Evolutionary conservation across 805 yeast species (phyloP).

Genomic region (Wickerhamomyces kurtzmanii): DNA sequence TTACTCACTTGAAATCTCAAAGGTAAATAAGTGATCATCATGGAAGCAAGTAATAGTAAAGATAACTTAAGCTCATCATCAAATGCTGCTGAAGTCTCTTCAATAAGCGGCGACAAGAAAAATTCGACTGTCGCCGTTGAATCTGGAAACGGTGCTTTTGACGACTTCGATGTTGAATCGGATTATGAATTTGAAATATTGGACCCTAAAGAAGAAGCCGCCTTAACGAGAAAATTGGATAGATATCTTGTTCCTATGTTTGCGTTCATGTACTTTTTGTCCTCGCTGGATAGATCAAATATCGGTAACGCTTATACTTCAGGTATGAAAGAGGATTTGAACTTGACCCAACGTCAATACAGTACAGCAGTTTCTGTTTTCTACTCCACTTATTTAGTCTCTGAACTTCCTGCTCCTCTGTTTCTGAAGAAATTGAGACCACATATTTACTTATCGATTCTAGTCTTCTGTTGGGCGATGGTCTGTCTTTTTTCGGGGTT

Average conservation of each 20-base stretch:
- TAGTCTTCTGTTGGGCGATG: slow-evolving; percentile 20
- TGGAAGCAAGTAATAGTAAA: too few relatives aligned
- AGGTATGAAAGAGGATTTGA: slow-evolving; percentile 38
- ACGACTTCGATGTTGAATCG: too few relatives aligned
- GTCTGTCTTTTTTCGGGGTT: slow-evolving; percentile 21
- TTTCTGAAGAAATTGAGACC: slow-evolving; percentile 18
- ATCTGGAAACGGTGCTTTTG: too few relatives aligned
- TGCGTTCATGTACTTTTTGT: slow-evolving; percentile 22
- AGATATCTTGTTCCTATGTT: slow-evolving; percentile 20
- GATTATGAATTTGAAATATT: too few relatives aligned
- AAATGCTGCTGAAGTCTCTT: too few relatives aligned
- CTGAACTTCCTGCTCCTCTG: slow-evolving; percentile 22
- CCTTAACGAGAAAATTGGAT: slow-evolving; percentile 21
- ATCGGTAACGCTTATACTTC: slow-evolving; percentile 47
- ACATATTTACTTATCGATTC: slow-evolving; percentile 13
- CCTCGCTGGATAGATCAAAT: slow-evolving; percentile 40
- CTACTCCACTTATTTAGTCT: slow-evolving; percentile 24
- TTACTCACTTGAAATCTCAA: too few relatives aligned
- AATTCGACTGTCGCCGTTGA: too few relatives aligned
- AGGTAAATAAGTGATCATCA: too few relatives aligned
- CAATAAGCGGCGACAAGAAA: too few relatives aligned
- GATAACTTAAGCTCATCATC: too few relatives aligned
- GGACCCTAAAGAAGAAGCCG: slow-evolving; percentile 11
- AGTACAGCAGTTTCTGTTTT: slow-evolving; percentile 23
- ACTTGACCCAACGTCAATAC: slow-evolving; percentile 33